Percentiles rank a stretch among this genome's conserved stretches.
Evolutionary conservation across 768 basidiomycete species (phyloP).

Genomic region (Melanogaster broomeanus): DNA sequence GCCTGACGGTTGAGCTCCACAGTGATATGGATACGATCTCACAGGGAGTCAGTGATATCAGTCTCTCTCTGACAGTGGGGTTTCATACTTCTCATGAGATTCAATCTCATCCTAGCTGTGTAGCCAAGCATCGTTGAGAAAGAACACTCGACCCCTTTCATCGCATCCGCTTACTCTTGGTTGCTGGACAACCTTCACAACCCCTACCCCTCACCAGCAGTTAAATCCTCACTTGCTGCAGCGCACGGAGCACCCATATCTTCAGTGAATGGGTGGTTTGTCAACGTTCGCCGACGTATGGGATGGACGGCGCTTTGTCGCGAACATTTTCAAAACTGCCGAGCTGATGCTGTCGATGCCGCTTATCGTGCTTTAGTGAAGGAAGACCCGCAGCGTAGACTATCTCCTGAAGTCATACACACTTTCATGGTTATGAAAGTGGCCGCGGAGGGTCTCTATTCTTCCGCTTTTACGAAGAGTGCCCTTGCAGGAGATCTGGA

Average conservation of each 20-base stretch:
- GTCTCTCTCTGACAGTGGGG: too few relatives aligned
- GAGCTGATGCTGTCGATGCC: conserved; percentile 24
- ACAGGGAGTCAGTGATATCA: too few relatives aligned
- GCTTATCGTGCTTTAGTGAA: conserved; percentile 24
- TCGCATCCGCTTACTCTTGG: too few relatives aligned
- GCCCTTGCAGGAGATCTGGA: conserved; percentile 31
- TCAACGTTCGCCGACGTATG: conserved; percentile 47
- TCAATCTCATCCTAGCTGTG: too few relatives aligned
- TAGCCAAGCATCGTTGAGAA: too few relatives aligned
- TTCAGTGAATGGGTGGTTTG: conserved; percentile 21
- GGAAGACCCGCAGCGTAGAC: neutral
- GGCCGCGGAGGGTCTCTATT: conserved; percentile 30
- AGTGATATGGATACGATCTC: too few relatives aligned
- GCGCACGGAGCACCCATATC: too few relatives aligned
- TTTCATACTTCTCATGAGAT: too few relatives aligned
- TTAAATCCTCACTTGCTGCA: too few relatives aligned
- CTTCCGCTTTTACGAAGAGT: conserved; percentile 27
- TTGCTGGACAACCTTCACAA: too few relatives aligned
- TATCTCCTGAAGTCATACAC: conserved; percentile 14
- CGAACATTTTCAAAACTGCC: conserved; percentile 22
- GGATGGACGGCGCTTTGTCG: conserved; percentile 51
- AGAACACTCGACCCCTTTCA: too few relatives aligned
- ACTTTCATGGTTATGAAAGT: conserved; percentile 33
- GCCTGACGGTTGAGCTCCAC: rapidly evolving
- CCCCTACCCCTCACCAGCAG: too few relatives aligned